Base-by-base conservation (phyloP, 78 protist species). In the Dictyostelium firmibasis region DNA sequence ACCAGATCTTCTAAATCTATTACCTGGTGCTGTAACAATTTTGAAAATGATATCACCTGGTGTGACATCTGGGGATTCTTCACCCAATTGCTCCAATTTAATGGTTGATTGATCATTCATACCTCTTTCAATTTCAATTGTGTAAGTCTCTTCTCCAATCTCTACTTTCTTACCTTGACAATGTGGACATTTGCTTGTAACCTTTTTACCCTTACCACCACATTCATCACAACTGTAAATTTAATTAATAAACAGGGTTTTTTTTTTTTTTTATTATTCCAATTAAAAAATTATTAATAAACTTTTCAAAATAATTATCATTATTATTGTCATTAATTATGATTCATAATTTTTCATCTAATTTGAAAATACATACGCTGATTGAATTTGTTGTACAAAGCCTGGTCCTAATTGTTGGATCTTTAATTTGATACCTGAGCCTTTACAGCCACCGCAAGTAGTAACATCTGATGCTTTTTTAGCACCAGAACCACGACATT, bases 401-500 rank as follows among this genome's bases (percentile, higher is more conserved):
- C 98, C 98, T 36, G 98, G 98, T 6, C 97, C 98, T 2, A 97
- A 33, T 47, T 96, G 98, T 72, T 97, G 97, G 53, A 43, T 6
- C 27, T 72, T 85, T 13, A 92, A 47, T 35, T 74, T 83, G 4
- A 87, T 72, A 57, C 98, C 98, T 11, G 76, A 33, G 50, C 97
- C 98, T 11, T 81, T 57, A 83, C 97, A 97, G 31, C 67, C 91
- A 14, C 41, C 16, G 44, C 97, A 97, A 25, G 89, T 87, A 25
- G 47, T 79, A 10, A 97, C 96, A 50, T 93, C 97, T 18, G 76
- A 76, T 20, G 89, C 88, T n/a, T 57, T 77, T 76, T 88, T 64
- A 13, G 98, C 98, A 60, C 98, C 98, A 4, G 97, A 78, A 16
- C 98, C 98, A 64, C 95, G 89, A 85, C 99, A 97, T 91, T 96